Evolutionary conservation across 371 early-diverging fungal genomes (phyloP).

Genomic region (Chytridium lagenaria): DNA sequence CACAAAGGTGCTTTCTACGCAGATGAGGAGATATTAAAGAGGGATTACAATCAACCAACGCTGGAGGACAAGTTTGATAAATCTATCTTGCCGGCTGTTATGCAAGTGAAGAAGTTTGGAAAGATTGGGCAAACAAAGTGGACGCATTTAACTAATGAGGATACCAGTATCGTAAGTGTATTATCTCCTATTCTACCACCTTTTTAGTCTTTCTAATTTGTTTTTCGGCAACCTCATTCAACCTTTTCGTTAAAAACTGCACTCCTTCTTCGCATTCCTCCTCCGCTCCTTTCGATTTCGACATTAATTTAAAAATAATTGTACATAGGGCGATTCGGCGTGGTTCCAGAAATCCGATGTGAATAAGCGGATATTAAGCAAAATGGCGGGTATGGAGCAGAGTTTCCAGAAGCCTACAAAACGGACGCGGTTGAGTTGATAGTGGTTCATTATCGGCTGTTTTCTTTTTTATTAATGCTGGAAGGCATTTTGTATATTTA

Average conservation of each 20-base stretch:
- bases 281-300: no score
- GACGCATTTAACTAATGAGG: constrained; percentile 84
- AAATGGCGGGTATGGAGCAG: constrained; percentile 55
- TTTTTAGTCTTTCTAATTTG: no score
- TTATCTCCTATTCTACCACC: no score
- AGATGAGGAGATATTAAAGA: constrained; percentile 68
- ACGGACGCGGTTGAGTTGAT: background rate
- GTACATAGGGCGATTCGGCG: constrained; percentile 55
- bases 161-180: constrained; percentile 65
- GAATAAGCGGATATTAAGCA: constrained; percentile 44
- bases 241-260: no score
- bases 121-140: constrained; percentile 85
- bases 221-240: no score
- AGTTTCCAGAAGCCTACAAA: constrained; percentile 47
- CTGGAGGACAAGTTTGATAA: constrained; percentile 69
- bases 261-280: no score
- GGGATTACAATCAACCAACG: constrained; percentile 79
- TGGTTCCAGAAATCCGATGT: constrained; percentile 55
- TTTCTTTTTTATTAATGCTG: no score
- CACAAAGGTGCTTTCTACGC: constrained; percentile 88
- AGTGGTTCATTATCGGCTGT: background rate
- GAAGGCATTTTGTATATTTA: no score
- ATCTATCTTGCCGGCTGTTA: constrained; percentile 78
- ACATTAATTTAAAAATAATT: no score
- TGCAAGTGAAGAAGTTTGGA: constrained; percentile 93